A percentile compares a stretch with the other conserved stretches of the same genome.
Evolutionary conservation across 106 monocot species (phyloP).

Genomic region (Acorus gramineus): DNA sequence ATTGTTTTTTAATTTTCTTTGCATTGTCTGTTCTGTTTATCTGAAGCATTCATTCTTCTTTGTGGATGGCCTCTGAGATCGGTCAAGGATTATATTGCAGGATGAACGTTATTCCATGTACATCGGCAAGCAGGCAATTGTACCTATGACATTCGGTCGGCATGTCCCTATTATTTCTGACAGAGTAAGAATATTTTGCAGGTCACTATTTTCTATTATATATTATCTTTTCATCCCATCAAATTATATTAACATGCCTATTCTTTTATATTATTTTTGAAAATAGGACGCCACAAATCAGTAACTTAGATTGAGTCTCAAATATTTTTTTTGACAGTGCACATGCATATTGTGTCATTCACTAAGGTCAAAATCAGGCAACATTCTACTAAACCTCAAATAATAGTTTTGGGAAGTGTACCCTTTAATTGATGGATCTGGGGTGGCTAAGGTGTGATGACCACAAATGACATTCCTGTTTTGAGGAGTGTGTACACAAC

Average conservation of each 20-base stretch:
- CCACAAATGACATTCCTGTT: too few relatives aligned
- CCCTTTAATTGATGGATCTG: too few relatives aligned
- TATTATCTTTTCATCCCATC: neutral
- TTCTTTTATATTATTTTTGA: neutral
- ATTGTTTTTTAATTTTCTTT: too few relatives aligned
- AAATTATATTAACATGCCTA: neutral
- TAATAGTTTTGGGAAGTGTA: too few relatives aligned
- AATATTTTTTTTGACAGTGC: too few relatives aligned
- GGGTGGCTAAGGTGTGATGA: too few relatives aligned
- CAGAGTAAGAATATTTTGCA: conserved; percentile 33
- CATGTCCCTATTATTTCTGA: conserved; percentile 92
- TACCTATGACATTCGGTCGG: conserved; percentile 89
- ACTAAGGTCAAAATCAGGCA: too few relatives aligned
- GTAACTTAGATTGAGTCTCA: too few relatives aligned
- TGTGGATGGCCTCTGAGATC: neutral
- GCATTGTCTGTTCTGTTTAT: neutral
- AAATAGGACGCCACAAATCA: too few relatives aligned
- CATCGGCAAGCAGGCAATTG: conserved; percentile 80
- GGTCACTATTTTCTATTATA: neutral
- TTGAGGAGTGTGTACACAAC: too few relatives aligned
- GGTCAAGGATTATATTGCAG: conserved; percentile 28
- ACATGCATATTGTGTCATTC: too few relatives aligned
- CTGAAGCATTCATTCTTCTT: neutral
- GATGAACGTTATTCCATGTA: conserved; percentile 93
- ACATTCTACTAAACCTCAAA: too few relatives aligned